These are phyloP conservation scores for Amanita pseudoporphyria DNA, from an alignment of 768 basidiomycete species.

Conservation along the genomic window DNA sequence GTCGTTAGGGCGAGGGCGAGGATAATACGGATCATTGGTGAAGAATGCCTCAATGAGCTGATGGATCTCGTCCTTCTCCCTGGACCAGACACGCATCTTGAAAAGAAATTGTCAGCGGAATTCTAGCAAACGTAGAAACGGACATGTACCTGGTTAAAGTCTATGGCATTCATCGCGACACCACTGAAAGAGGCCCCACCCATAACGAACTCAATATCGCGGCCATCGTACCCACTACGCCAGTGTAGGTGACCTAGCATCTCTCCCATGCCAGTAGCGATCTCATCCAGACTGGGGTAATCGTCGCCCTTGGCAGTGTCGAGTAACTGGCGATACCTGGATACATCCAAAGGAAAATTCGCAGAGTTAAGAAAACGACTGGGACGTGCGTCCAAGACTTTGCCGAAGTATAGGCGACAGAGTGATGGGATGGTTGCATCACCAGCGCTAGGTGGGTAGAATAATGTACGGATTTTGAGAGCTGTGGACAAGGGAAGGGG, in stretches of 20 bases:
- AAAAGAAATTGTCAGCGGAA: not conserved
- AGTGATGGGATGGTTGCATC: slow-evolving; percentile 11
- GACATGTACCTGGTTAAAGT: slow-evolving; percentile 21
- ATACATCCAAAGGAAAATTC: slow-evolving; percentile 19
- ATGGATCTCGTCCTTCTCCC: too few relatives aligned
- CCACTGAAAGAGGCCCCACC: slow-evolving; percentile 14
- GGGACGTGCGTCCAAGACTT: slow-evolving; percentile 11
- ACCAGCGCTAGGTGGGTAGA: slow-evolving; percentile 12
- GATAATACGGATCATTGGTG: slow-evolving; percentile 24
- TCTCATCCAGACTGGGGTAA: slow-evolving; percentile 10
- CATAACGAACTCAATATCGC: slow-evolving; percentile 23
- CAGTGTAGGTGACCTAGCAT: slow-evolving; percentile 21
- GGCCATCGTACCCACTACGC: slow-evolving; percentile 18
- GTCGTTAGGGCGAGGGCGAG: too few relatives aligned
- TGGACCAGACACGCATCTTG: too few relatives aligned
- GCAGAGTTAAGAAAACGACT: slow-evolving; percentile 17
- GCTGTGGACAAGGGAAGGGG: slow-evolving; percentile 13
- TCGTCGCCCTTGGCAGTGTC: slow-evolving; percentile 5
- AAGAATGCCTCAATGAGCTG: slow-evolving; percentile 20
- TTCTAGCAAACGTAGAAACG: not conserved
- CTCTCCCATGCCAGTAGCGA: slow-evolving; percentile 21
- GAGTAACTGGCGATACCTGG: slow-evolving; percentile 11
- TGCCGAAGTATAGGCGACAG: slow-evolving; percentile 22
- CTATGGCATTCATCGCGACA: too few relatives aligned
- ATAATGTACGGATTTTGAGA: slow-evolving; percentile 9